Conservation (phyloP, 805 yeast genomes). For the Pichia scutulata region DNA sequence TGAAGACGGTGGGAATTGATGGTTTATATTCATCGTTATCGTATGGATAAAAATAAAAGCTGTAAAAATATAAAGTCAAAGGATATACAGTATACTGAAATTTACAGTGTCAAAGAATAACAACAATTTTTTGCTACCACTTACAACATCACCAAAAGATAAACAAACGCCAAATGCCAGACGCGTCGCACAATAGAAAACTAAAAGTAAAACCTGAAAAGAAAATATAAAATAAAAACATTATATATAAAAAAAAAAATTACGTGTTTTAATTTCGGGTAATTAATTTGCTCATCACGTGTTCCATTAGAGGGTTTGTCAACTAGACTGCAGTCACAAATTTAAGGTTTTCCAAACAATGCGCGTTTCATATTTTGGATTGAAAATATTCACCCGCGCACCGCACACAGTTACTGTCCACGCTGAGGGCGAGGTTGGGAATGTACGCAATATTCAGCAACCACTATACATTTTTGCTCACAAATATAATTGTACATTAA, state of each 20-base stretch:
- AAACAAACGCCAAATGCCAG: background rate
- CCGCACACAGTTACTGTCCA: background rate
- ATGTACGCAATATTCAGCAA: background rate
- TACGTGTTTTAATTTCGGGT: background rate
- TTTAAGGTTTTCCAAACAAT: background rate
- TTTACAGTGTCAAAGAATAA: background rate
- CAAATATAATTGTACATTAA: no score
- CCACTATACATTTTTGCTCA: background rate
- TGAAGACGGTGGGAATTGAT: conserved; percentile 30
- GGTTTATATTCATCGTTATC: conserved; percentile 3
- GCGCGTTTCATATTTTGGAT: background rate
- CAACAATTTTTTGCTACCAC: background rate
- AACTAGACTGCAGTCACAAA: background rate
- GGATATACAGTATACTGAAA: background rate
- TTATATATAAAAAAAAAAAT: no score
- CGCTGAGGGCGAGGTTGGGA: background rate
- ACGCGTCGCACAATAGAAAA: background rate
- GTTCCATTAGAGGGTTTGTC: background rate
- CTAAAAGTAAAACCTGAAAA: background rate
- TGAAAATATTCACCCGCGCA: background rate
- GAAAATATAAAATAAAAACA: background rate
- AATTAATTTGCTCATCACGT: no score
- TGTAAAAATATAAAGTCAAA: background rate
- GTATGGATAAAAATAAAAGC: background rate
- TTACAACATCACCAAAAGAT: background rate